These are phyloP conservation scores for Candida hungchunana DNA, from an alignment of 805 yeast species.

Conservation along the genomic window DNA sequence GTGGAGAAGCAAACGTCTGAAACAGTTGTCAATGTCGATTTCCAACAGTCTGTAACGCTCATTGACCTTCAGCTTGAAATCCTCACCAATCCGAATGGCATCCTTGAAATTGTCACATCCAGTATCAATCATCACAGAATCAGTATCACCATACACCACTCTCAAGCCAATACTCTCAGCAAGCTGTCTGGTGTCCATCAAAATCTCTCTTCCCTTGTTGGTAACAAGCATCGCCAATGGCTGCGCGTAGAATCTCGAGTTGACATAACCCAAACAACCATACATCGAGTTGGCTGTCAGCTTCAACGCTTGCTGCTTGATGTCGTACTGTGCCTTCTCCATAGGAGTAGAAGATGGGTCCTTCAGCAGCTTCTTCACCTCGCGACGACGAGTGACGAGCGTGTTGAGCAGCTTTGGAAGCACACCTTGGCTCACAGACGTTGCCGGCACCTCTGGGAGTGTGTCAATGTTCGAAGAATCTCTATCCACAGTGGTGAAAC, in stretches of 20 bases:
- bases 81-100: slow-evolving; percentile 78
- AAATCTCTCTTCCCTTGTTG: slow-evolving; percentile 90
- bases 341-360: slow-evolving; percentile 58
- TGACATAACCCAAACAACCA: slow-evolving; percentile 92
- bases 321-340: slow-evolving; percentile 83
- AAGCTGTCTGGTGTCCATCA: slow-evolving; percentile 86
- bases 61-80: slow-evolving; percentile 80
- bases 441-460: slow-evolving; percentile 65
- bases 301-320: slow-evolving; percentile 92
- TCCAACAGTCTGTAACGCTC: slow-evolving; percentile 84
- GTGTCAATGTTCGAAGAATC: slow-evolving; percentile 51
- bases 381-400: slow-evolving; percentile 86
- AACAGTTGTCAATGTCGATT: slow-evolving; percentile 92
- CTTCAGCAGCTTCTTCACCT: slow-evolving; percentile 82
- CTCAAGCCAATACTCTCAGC: slow-evolving; percentile 81
- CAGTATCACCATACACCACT: slow-evolving; percentile 97
- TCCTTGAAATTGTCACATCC: slow-evolving; percentile 64
- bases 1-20: slow-evolving; percentile 76
- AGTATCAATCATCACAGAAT: slow-evolving; percentile 97
- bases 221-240: slow-evolving; percentile 96
- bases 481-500: slow-evolving; percentile 92
- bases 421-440: slow-evolving; percentile 65
- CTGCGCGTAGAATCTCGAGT: slow-evolving; percentile 91
- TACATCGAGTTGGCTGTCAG: slow-evolving; percentile 99
- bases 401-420: slow-evolving; percentile 79